Base-by-base conservation (phyloP, 2,329 filamentous ascomycete species). In the Stemphylium beticola region DNA sequence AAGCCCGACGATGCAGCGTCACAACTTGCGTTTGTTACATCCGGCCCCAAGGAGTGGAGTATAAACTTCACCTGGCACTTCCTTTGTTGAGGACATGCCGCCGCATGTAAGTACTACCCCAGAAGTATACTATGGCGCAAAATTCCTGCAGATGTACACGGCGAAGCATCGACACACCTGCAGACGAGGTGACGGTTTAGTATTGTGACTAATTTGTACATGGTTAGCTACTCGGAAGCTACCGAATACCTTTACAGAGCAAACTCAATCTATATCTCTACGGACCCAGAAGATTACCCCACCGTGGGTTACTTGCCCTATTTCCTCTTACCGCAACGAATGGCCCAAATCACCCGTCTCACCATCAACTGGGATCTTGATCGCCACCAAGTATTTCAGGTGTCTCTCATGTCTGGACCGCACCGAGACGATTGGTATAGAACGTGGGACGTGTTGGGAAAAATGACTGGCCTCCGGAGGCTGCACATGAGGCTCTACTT, bases 221-320 rank as follows among this genome's bases (percentile, higher is more conserved):
- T 11, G 2, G 6, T 7, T 29, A 68, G 65, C n/a, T 68, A 69
- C 41, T 64, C 63, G 12, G 66, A 69, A 55, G 58, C 61, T 3
- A 55, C 67, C 10, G 58, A 64, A 7, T 61, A 55, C 39, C 57
- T 68, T 12, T 68, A 68, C 39, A 58, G 46, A n/a, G 29, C 43
- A 34, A 66, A 65, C 36, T 33, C 32, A 2, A 64, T 69, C 49
- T 60, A 54, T 6, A 31, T 69, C 7, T 53, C 57, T 8, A 65
- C 58, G 1, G 44, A 53, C 15, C 22, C 41, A 9, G 55, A 63
- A 22, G 49, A 66, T 15, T 38, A 53, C 8, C 49, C 60, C 9
- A 62, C 60, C 9, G 18, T 61, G 5, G 44, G 64, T 5, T 56
- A 58, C 50, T 53, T 69, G 15, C 54, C 64, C 3, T 60, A 57